Evolutionary conservation across 805 yeast genomes (phyloP).

Genomic region (Hanseniaspora hatyaiensis): DNA sequence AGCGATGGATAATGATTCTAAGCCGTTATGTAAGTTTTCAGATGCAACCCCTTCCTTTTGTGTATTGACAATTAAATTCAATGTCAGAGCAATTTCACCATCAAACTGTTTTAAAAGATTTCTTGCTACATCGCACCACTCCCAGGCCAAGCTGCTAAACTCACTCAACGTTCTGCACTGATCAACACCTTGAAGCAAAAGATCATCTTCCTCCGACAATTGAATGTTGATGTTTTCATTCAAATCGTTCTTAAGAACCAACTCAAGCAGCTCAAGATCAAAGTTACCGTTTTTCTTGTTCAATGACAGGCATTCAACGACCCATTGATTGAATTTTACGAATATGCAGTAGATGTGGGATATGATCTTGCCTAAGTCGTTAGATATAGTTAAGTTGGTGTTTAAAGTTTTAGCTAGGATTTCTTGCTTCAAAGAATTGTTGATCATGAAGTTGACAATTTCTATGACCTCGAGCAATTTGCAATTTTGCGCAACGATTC

Average conservation of each 20-base stretch:
- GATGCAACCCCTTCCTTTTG: too few relatives aligned
- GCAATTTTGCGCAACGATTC: conserved; percentile 18
- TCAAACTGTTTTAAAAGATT: conserved; percentile 21
- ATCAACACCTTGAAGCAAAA: conserved; percentile 27
- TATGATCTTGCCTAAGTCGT: conserved; percentile 21
- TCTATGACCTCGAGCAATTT: conserved; percentile 27
- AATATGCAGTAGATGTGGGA: conserved; percentile 28
- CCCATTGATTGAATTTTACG: conserved; percentile 30
- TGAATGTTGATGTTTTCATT: conserved; percentile 24
- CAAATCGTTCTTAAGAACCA: conserved; percentile 26
- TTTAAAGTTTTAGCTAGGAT: conserved; percentile 29
- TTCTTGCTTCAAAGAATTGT: conserved; percentile 28
- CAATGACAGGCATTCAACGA: conserved; percentile 25
- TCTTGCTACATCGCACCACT: conserved; percentile 24
- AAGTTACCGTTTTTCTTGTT: conserved; percentile 1
- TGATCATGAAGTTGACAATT: conserved; percentile 26
- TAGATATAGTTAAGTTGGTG: conserved; percentile 22
- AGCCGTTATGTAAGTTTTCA: too few relatives aligned
- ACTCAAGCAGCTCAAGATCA: conserved; percentile 26
- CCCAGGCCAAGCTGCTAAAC: conserved; percentile 21
- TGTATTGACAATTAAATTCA: conserved; percentile 22
- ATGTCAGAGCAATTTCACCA: conserved; percentile 21
- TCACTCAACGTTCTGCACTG: conserved; percentile 23
- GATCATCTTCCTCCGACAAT: conserved; percentile 25
- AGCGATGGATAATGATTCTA: too few relatives aligned